Evolutionary conservation across 23 red algal genomes (phyloP), one percentile per base, ranked within the genome.

Genomic region (Gracilariopsis chorda): DNA sequence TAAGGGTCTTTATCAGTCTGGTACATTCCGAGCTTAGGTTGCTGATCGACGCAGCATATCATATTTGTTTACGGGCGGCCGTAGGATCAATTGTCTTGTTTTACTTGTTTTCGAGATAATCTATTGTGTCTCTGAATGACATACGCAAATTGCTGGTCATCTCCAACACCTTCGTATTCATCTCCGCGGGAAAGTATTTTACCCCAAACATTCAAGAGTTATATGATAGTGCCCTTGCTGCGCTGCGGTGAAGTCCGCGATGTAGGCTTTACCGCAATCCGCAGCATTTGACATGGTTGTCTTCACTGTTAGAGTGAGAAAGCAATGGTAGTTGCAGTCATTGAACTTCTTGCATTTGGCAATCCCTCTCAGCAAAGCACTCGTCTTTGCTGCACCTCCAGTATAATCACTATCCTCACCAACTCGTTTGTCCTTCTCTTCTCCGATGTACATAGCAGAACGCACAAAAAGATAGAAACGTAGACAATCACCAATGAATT

Each of bases 21-120:
- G 46, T 32, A 43, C 79, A 83, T 83, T 83, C 79, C 21, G 28
- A 21, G 16, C 25, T 61, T 43, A 57, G 79, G 7, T 55, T 47
- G 24, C 21, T 23, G 4, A 45, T 36, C 36, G 16, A 42, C n/a
- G 52, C 7, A 5, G 35, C 25, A 8, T 47, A 65, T 1, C 35
- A 35, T 33, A 65, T 23, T 30, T 65, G 30, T 7, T 65, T 61
- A 7, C 39, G 79, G 6, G 58, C 30, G 1, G 36, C 79, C 10
- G 42, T 35, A 32, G 19, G 36, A 34, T 83, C 48, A 19, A 83
- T 83, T 4, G 58, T 23, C 32, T 30, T 64, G 40, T 48, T 59
- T 42, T 83, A 83, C 34, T 83, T 83, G 16, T 62, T 44, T 67
- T 83, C 79, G 8, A 62, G 58, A 21, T 64, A 63, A 41, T 36